phyloP scores from a whole-genome alignment of 1,139 yeast species.

The Pichia sp. region DNA sequence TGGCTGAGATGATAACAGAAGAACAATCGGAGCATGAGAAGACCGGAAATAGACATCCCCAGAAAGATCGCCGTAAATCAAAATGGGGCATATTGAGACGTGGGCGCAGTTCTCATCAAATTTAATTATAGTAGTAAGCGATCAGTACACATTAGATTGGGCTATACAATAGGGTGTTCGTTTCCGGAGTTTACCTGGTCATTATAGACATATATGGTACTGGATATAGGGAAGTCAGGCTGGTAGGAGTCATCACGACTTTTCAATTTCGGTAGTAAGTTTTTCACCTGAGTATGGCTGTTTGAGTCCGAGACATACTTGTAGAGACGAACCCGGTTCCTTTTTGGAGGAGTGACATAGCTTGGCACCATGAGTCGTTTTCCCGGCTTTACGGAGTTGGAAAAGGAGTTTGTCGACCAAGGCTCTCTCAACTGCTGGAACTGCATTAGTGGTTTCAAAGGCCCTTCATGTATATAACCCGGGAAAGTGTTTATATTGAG shows the following conservation, averaged over 20 bases:
- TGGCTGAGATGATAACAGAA: too few species aligned
- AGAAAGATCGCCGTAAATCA: neutral
- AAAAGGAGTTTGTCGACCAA: constrained; percentile 14
- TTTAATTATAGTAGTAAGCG: neutral
- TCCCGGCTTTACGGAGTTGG: neutral
- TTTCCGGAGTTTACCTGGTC: neutral
- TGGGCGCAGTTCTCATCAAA: neutral
- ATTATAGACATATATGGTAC: constrained; percentile 1
- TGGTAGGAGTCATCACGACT: neutral
- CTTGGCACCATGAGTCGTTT: constrained; percentile 10
- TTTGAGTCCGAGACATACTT: constrained; percentile 2
- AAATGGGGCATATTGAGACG: neutral
- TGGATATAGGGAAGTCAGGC: neutral
- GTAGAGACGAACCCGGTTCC: constrained; percentile 6
- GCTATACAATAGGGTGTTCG: neutral
- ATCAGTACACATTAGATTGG: neutral
- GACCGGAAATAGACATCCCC: too few species aligned
- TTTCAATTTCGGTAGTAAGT: neutral
- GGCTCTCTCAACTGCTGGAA: constrained; percentile 11
- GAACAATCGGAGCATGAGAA: too few species aligned
- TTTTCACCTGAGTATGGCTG: neutral
- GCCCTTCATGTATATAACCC: constrained; percentile 8
- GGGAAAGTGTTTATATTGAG: constrained; percentile 13
- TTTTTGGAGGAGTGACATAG: constrained; percentile 16
- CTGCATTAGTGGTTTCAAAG: neutral